A percentile compares a stretch with the other conserved stretches of the same genome.
These are phyloP conservation scores for Hemileia vastatrix DNA, from an alignment of 1,284 basidiomycete species.

Conservation along the genomic window DNA sequence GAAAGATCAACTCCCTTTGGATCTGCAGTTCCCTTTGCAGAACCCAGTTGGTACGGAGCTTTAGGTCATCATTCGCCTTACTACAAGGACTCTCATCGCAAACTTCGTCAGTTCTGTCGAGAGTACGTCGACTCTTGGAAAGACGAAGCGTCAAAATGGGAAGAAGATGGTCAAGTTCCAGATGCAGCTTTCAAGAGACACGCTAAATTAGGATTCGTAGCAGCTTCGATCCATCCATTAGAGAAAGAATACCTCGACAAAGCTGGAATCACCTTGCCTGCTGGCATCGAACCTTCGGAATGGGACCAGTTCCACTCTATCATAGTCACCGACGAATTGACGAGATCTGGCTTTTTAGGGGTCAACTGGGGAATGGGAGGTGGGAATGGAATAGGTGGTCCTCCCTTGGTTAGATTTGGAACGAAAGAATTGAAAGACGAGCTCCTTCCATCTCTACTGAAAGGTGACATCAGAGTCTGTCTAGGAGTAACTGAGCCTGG, in stretches of 20 bases:
- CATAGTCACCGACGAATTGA: slow-evolving; percentile 17
- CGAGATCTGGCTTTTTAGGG: slow-evolving; percentile 26
- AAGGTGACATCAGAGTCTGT: slow-evolving; percentile 16
- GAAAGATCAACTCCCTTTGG: neutral
- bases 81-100: slow-evolving; percentile 23
- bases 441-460: slow-evolving; percentile 7
- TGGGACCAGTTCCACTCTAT: slow-evolving; percentile 26
- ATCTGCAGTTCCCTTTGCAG: slow-evolving; percentile 17
- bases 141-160: slow-evolving; percentile 15
- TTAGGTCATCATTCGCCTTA: slow-evolving; percentile 9
- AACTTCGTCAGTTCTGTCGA: slow-evolving; percentile 5
- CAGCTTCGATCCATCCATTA: slow-evolving; percentile 11
- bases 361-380: neutral
- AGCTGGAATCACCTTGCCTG: slow-evolving; percentile 20
- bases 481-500: slow-evolving; percentile 1
- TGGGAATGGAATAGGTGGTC: slow-evolving; percentile 2
- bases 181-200: neutral
- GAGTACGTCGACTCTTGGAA: slow-evolving; percentile 20
- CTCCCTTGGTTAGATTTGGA: slow-evolving; percentile 25
- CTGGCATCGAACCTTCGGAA: slow-evolving; percentile 17
- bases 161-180: slow-evolving; percentile 1
- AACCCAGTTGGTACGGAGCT: slow-evolving; percentile 9
- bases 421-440: slow-evolving; percentile 6
- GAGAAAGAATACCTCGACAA: slow-evolving; percentile 1
- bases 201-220: slow-evolving; percentile 3